These are phyloP conservation scores for Penicillium crustosum DNA, from an alignment of 2,329 filamentous ascomycete genomes.

Conservation along the genomic window DNA sequence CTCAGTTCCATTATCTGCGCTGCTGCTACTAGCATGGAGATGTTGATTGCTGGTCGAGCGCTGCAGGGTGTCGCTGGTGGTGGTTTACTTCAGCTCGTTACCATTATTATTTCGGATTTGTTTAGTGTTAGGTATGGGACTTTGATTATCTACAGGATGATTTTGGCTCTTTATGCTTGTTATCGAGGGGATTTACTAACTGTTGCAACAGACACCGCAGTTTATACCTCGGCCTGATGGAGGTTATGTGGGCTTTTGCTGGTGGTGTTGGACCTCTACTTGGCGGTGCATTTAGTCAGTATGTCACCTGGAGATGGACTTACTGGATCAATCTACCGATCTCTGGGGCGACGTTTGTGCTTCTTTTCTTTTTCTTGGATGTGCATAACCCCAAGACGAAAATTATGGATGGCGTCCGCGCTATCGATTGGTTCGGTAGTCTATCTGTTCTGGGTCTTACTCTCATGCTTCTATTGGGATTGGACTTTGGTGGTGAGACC, in stretches of 20 bases:
- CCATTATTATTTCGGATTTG: slow-evolving; percentile 56
- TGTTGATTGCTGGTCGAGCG: slow-evolving; percentile 55
- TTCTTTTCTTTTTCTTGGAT: slow-evolving; percentile 55
- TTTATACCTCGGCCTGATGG: slow-evolving; percentile 53
- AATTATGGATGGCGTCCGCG: slow-evolving; percentile 50
- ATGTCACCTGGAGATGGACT: slow-evolving; percentile 53
- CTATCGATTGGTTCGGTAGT: slow-evolving; percentile 57
- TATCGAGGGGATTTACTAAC: background rate
- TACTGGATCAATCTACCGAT: slow-evolving; percentile 59
- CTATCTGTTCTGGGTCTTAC: slow-evolving; percentile 53
- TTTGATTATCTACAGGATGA: background rate
- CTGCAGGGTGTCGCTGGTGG: slow-evolving; percentile 57
- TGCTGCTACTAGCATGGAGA: slow-evolving; percentile 47
- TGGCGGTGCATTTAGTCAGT: slow-evolving; percentile 51
- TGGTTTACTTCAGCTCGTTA: slow-evolving; percentile 53
- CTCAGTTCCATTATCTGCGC: slow-evolving; percentile 53
- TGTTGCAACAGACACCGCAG: slow-evolving; percentile 40
- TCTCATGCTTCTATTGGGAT: slow-evolving; percentile 53
- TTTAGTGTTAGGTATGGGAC: slow-evolving; percentile 49
- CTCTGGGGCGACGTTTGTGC: slow-evolving; percentile 48
- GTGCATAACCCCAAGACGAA: slow-evolving; percentile 56
- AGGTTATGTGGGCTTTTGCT: slow-evolving; percentile 57
- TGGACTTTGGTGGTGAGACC: slow-evolving; percentile 55
- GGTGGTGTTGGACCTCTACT: slow-evolving; percentile 55
- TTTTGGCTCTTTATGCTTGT: no score